Percentiles rank a stretch among this genome's conserved stretches.
Conservation (phyloP, 2,329 filamentous ascomycete species). For the Diaporthe helianthi region DNA sequence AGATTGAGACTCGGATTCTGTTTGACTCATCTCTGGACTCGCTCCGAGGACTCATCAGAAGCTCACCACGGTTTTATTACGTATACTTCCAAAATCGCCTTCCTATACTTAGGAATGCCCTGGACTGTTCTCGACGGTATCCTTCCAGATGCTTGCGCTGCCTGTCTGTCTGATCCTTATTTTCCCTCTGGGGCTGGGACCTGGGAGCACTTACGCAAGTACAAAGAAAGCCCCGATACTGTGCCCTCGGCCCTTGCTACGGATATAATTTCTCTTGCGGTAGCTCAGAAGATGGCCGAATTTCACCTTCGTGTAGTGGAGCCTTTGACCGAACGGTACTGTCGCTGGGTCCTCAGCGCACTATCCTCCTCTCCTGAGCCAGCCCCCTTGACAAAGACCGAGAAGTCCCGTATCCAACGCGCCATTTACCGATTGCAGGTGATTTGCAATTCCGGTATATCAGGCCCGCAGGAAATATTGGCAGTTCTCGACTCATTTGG, state of each 20-base stretch:
- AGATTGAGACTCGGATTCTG: slow-evolving; percentile 4
- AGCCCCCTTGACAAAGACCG: slow-evolving; percentile 13
- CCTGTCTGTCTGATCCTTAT: background rate
- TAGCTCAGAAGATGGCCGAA: background rate
- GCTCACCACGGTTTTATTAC: background rate
- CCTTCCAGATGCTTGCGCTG: background rate
- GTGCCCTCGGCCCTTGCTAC: background rate
- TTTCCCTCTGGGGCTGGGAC: background rate
- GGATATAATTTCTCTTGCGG: background rate
- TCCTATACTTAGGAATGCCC: background rate
- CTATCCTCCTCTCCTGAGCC: slow-evolving; percentile 20
- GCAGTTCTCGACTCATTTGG: background rate
- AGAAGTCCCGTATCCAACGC: slow-evolving; percentile 26
- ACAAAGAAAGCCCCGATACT: background rate
- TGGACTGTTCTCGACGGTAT: background rate
- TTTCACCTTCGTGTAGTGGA: slow-evolving; percentile 33
- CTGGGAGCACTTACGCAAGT: background rate
- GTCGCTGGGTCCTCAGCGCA: slow-evolving; percentile 30
- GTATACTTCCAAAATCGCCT: background rate
- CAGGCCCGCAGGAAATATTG: background rate
- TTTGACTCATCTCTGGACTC: background rate
- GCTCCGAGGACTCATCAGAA: background rate
- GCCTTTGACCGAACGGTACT: slow-evolving; percentile 32
- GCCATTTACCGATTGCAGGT: slow-evolving; percentile 29
- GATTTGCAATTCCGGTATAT: background rate